Base-by-base conservation (phyloP, 257 asterid species). In the Nicotiana tabacum region DNA sequence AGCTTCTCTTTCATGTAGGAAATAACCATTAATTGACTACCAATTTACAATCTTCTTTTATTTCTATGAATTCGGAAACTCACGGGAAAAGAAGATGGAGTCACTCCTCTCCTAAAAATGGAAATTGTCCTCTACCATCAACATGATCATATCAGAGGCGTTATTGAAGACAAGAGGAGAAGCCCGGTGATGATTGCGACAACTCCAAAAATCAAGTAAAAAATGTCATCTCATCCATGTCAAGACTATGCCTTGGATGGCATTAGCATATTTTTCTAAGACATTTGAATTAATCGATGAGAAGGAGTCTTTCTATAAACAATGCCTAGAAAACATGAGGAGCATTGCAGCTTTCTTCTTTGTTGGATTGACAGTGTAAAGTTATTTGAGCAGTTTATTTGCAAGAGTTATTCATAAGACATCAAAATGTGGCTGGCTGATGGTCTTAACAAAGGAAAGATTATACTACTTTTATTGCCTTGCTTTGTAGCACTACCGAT, bases 241-340 rank as follows among this genome's bases (percentile, higher is more conserved):
- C 85, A 1, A 84, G 80, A 1, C 58, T 37, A 55, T 84, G 35
- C 65, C 35, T 33, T 29, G 30, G 30, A 29, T 29, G 30, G 30
- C 30, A 29, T 29, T 29, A 29, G 30, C 30, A 29, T 29, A 29
- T 21, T 64, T 87, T 11, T 84, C 85, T 0, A 74, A 85, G 64
- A 88, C 83, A 39, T 87, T 85, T 37, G 2, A 85, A 5, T 27
- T 77, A 37, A 81, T 87, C 13, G 86, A 85, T 2, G 78, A 66
- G 76, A 68, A 80, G 10, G 90, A 87, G 72, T 82, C 83, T 16
- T 85, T 82, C 61, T 85, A 85, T 72, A 81, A 81, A 58, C 84
- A 87, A 58, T 87, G 83, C 66, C 88, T 88, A 0, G 87, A 87
- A 81, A 87, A 81, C 85, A 85, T 85, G 30, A 29, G 30, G 88